Base-by-base conservation (phyloP, 371 early-diverging fungal species). In the Cokeromyces recurvatus region DNA sequence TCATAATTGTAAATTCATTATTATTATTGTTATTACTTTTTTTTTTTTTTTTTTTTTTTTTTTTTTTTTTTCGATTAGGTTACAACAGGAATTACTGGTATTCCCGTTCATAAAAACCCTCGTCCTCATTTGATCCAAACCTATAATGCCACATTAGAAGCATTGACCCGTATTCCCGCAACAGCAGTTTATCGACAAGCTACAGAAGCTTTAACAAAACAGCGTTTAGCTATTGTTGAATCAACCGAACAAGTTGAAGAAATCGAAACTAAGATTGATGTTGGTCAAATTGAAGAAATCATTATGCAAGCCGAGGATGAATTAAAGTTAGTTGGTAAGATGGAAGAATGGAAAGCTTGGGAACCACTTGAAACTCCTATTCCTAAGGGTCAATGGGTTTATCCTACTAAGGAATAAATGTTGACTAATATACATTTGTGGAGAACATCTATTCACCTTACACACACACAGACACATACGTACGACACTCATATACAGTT, bases 211-310 rank as follows among this genome's bases (percentile, higher is more conserved):
- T 54, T 92, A 46, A 87, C 90, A 14, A 65, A 73, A 46, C 86
- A 88, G 31, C 83, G 94, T 31, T 72, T 94, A 48, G 55, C 64
- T 32, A 67, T 92, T 42, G 88, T 88, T 38, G 79, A 92, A 66
- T 62, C 66, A 20, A 84, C 81, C 32, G 85, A 86, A 43, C 81
- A 87, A 50, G 65, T 89, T 35, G 48, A 56, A 24, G 77, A 81
- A 62, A 90, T 94, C 51, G 96, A 94, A 70, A 53, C 77, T 49
- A 61, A 79, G 49, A 72, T 94, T 43, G 76, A 74, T 54, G 79
- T 75, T 31, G 94, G 94, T 35, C 90, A 92, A 73, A 88, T 95
- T 56, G 96, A 95, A 66, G 92, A 95, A 77, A 68, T 95, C 12
- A 87, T 94, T 45, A 57, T 71, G 38, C 91, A 89, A 63, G 95